These are phyloP conservation scores for Umbelopsis sp. DNA, from an alignment of 371 early-diverging fungal genomes.

Conservation along the genomic window DNA sequence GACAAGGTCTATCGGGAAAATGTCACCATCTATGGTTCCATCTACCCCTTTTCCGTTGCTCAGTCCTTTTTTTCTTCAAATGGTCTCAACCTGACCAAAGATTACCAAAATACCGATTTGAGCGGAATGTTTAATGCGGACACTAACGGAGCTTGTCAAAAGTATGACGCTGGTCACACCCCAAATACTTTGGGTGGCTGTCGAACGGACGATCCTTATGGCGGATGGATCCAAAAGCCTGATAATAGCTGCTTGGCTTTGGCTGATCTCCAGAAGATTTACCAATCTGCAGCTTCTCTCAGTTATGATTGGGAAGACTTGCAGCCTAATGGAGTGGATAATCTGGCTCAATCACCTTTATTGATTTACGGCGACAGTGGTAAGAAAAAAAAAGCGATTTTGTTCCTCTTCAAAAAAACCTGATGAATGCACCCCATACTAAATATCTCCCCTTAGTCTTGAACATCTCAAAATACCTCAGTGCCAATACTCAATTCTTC, in stretches of 20 bases:
- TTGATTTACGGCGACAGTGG: conserved; percentile 56
- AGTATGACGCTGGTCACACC: conserved; percentile 29
- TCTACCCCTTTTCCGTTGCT: conserved; percentile 45
- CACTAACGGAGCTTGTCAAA: conserved; percentile 35
- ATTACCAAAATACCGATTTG: conserved; percentile 56
- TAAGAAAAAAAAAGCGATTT: conserved; percentile 23
- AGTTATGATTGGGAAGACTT: conserved; percentile 53
- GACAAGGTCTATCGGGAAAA: conserved; percentile 41
- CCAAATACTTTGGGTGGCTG: conserved; percentile 28
- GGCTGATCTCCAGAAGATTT: conserved; percentile 31
- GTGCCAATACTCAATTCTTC: conserved; percentile 19
- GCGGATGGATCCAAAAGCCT: conserved; percentile 29
- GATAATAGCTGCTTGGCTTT: conserved; percentile 39
- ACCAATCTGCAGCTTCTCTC: conserved; percentile 25
- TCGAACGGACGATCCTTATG: conserved; percentile 49
- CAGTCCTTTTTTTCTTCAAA: conserved; percentile 41
- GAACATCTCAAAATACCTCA: conserved; percentile 32
- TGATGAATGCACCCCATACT: background rate
- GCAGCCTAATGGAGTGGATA: conserved; percentile 26
- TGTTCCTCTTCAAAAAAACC: conserved; percentile 3
- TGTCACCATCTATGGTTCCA: conserved; percentile 53
- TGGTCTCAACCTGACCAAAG: conserved; percentile 46
- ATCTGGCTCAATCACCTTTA: conserved; percentile 33
- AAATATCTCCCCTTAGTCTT: conserved; percentile 24
- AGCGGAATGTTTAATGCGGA: conserved; percentile 54